Conservation (phyloP, 805 yeast genomes). For the Millerozyma miso region DNA sequence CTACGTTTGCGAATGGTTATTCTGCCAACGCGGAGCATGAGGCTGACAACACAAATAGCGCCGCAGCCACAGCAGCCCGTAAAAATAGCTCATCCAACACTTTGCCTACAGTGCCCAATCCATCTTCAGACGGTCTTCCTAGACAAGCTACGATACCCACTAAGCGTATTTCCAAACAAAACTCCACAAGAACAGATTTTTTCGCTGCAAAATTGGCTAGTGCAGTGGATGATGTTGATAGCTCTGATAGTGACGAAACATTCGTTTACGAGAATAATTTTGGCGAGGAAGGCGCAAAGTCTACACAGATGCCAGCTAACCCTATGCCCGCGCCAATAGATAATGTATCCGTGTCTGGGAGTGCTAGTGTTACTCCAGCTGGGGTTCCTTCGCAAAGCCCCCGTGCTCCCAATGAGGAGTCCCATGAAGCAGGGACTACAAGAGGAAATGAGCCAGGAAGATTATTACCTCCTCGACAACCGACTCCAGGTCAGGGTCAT, state of each 20-base stretch:
- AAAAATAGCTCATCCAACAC: not conserved
- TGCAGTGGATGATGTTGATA: constrained; percentile 86
- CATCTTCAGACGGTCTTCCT: not conserved
- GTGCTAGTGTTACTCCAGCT: not conserved
- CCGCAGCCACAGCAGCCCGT: not conserved
- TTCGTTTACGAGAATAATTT: constrained; percentile 78
- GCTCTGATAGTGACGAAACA: constrained; percentile 88
- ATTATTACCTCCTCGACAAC: not conserved
- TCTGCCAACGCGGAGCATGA: constrained; percentile 5
- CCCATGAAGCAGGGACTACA: not conserved
- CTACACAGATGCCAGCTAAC: constrained; percentile 5
- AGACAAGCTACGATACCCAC: constrained; percentile 11
- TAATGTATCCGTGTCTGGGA: constrained; percentile 8
- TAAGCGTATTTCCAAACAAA: constrained; percentile 40
- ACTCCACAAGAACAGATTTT: constrained; percentile 79
- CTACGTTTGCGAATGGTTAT: constrained; percentile 14
- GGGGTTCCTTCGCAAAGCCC: not conserved
- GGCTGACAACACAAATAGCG: constrained; percentile 2
- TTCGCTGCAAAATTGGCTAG: constrained; percentile 94
- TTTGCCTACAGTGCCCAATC: not conserved
- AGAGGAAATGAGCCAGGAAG: not conserved
- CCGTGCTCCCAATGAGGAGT: not conserved
- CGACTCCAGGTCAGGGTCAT: not conserved
- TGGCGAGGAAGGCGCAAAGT: constrained; percentile 18
- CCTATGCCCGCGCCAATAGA: constrained; percentile 6